phyloP scores from a whole-genome alignment of 495 filamentous ascomycete species.

The Xylaria scruposa region DNA sequence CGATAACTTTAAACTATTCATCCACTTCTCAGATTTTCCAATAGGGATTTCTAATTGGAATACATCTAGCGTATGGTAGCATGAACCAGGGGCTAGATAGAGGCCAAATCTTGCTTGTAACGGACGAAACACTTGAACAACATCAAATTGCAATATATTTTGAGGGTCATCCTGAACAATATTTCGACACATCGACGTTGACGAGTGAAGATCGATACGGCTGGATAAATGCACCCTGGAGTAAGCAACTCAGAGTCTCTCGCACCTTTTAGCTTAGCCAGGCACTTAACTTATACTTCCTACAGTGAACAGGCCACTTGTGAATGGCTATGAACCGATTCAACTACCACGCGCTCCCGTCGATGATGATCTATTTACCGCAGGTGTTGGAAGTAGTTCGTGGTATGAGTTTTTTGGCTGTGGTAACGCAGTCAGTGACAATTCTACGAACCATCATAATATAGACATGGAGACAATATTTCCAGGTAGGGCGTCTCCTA shows the following conservation, averaged over 20 bases:
- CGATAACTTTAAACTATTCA: no score
- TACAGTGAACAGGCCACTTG: background rate
- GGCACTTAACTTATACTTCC: background rate
- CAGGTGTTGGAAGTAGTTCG: background rate
- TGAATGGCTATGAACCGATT: background rate
- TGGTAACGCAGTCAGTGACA: background rate
- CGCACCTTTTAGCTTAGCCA: no score
- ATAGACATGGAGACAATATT: background rate
- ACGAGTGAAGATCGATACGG: background rate
- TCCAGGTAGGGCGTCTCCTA: background rate
- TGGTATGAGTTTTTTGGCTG: background rate
- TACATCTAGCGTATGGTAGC: background rate
- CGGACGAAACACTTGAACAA: background rate
- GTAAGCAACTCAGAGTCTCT: background rate
- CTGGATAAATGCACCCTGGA: constrained; percentile 12
- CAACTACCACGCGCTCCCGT: background rate
- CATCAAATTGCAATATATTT: background rate
- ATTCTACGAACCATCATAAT: background rate
- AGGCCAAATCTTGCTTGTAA: constrained; percentile 7
- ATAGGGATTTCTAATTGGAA: background rate
- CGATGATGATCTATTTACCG: background rate
- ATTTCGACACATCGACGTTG: background rate
- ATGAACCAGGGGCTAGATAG: background rate
- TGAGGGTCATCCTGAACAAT: background rate
- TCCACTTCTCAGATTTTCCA: background rate